phyloP scores from a whole-genome alignment of 768 basidiomycete genomes.

The Pleurotus cornucopiae region DNA sequence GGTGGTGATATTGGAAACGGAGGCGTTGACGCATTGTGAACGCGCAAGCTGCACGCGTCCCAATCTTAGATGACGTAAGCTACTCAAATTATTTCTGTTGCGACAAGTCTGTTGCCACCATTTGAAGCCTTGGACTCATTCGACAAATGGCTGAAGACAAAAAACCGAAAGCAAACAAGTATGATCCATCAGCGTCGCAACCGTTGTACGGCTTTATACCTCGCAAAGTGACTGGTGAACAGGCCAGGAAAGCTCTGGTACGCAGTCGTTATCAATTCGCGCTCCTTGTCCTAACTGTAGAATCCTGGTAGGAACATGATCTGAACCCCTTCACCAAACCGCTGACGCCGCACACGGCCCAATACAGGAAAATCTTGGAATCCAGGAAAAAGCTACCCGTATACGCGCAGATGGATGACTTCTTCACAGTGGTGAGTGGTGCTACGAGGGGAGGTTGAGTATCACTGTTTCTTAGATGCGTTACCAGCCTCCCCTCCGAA shows the following conservation, averaged over 20 bases:
- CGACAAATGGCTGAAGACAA: too few species aligned
- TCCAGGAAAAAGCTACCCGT: slow-evolving; percentile 88
- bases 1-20: slow-evolving; percentile 6
- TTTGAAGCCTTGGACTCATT: too few species aligned
- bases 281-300: neutral
- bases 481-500: neutral
- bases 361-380: slow-evolving; percentile 85
- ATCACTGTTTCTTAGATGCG: neutral
- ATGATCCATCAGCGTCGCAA: slow-evolving; percentile 17
- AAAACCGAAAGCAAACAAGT: too few species aligned
- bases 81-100: too few species aligned
- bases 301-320: slow-evolving; percentile 57
- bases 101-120: too few species aligned
- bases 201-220: slow-evolving; percentile 75
- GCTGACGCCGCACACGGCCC: slow-evolving; percentile 53
- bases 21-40: neutral
- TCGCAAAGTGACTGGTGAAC: slow-evolving; percentile 57
- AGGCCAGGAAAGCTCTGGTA: slow-evolving; percentile 72
- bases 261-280: slow-evolving; percentile 16
- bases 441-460: neutral
- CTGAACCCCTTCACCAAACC: slow-evolving; percentile 85
- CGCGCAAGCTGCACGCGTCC: neutral
- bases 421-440: slow-evolving; percentile 76
- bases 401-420: slow-evolving; percentile 88
- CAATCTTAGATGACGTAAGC: neutral